Evolutionary conservation across 176 grass and related monocot species (phyloP).

Genomic region (Dactylis glomerata): DNA sequence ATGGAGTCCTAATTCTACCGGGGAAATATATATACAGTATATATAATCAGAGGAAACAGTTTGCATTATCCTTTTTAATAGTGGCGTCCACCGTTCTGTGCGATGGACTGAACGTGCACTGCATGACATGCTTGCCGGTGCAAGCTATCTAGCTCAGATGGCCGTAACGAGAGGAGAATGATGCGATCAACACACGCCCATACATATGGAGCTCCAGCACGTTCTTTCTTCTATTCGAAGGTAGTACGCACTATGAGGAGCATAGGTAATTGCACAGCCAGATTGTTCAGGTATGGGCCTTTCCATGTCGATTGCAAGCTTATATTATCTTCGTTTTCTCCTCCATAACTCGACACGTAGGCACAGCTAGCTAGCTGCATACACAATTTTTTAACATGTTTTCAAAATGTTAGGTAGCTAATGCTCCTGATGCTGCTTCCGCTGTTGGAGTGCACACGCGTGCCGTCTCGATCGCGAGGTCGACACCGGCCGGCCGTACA

Average conservation of each 20-base stretch:
- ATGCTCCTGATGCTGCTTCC: background rate
- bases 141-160: background rate
- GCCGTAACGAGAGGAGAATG: background rate
- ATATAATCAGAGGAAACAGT: too few relatives aligned
- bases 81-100: too few relatives aligned
- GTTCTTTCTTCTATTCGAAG: background rate
- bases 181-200: background rate
- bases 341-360: background rate
- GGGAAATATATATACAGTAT: too few relatives aligned
- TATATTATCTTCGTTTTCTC: background rate
- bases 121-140: background rate
- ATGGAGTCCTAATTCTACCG: too few relatives aligned
- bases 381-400: too few relatives aligned
- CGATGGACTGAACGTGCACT: background rate
- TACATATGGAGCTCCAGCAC: background rate
- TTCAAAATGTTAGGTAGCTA: background rate
- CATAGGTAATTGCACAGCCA: conserved; percentile 4
- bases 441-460: background rate
- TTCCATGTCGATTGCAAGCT: background rate
- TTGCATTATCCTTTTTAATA: too few relatives aligned
- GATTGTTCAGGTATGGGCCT: background rate
- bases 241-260: background rate
- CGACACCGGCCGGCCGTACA: background rate
- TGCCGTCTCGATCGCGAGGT: background rate
- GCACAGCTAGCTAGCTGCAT: background rate